Evolutionary conservation across 805 yeast genomes (phyloP).

Genomic region (Candida insectorum): DNA sequence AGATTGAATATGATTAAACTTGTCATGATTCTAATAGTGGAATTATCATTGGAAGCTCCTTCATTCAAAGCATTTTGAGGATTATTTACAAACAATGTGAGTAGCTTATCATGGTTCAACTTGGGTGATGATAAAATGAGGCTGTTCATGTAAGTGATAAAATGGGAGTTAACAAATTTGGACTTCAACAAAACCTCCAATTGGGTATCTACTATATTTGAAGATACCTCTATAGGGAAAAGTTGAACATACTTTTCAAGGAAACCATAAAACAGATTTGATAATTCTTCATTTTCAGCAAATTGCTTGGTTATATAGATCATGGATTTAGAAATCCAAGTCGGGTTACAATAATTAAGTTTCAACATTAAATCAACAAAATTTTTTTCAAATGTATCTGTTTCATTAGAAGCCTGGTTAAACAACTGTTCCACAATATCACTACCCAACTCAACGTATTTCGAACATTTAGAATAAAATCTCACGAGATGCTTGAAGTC

Average conservation of each 20-base stretch:
- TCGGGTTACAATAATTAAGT: background rate
- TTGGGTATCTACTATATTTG: slow-evolving; percentile 54
- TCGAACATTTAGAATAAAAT: background rate
- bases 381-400: slow-evolving; percentile 1
- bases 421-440: slow-evolving; percentile 1
- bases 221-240: slow-evolving; percentile 31
- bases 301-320: slow-evolving; percentile 61
- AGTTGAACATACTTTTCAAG: slow-evolving; percentile 14
- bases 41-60: slow-evolving; percentile 17
- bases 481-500: background rate
- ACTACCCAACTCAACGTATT: background rate
- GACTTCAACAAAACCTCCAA: slow-evolving; percentile 55
- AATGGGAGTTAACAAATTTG: slow-evolving; percentile 43
- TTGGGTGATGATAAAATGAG: slow-evolving; percentile 26
- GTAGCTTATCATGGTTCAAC: slow-evolving; percentile 35
- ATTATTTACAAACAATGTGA: slow-evolving; percentile 45
- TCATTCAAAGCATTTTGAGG: slow-evolving; percentile 33
- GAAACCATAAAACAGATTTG: slow-evolving; percentile 30
- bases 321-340: slow-evolving; percentile 58
- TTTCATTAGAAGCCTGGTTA: background rate
- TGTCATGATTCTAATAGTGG: slow-evolving; percentile 36
- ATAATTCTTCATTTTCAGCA: slow-evolving; percentile 43
- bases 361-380: slow-evolving; percentile 2
- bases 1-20: slow-evolving; percentile 47
- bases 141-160: slow-evolving; percentile 45